Evolutionary conservation across 306 rosid genomes (phyloP), one percentile per base, ranked within the genome.

Genomic region (Alnus rubra): DNA sequence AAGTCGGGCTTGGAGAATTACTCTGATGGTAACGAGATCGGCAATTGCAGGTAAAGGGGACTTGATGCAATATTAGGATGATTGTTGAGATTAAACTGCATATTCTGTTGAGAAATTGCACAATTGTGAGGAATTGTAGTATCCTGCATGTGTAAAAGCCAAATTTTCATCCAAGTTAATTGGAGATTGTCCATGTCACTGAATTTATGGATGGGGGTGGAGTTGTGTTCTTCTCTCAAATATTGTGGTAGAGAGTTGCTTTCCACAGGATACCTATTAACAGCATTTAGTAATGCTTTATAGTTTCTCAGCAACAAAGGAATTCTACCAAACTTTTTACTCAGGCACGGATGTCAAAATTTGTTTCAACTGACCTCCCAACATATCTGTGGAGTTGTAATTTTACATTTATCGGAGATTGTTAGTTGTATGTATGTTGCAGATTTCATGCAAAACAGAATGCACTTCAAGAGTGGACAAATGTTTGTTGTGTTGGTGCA

Each of bases 71-170:
- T 65, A 23, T 53, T 59, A 35, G 15, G 76, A 5, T 67, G 44
- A 58, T 42, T 74, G 45, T 77, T 76, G n/a, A 56, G 39, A 76
- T 84, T 84, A 60, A 31, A 71, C 69, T 77, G 76, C 74, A 60
- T 71, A 33, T 45, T 67, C 28, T 76, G 47, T 76, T 71, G 31
- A 70, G 49, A 74, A 10, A 81, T 69, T 77, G 74, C 37, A 68
- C 73, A 68, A 47, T 77, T 44, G 12, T 49, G 49, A 28, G 30
- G 42, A 50, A 75, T 51, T 69, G 15, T 42, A 48, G 60, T 71
- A 68, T 78, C 77, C 19, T 62, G 37, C 44, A 50, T 31, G 13
- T 39, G 51, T 39, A 42, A 30, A 68, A 37, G 7, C 16, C 30
- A 18, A 65, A 9, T 42, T 42, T 42, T 68, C 49, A n/a, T 42